Evolutionary conservation across 192 early-diverging fungal species (phyloP).

Genomic region (Podila epigama): DNA sequence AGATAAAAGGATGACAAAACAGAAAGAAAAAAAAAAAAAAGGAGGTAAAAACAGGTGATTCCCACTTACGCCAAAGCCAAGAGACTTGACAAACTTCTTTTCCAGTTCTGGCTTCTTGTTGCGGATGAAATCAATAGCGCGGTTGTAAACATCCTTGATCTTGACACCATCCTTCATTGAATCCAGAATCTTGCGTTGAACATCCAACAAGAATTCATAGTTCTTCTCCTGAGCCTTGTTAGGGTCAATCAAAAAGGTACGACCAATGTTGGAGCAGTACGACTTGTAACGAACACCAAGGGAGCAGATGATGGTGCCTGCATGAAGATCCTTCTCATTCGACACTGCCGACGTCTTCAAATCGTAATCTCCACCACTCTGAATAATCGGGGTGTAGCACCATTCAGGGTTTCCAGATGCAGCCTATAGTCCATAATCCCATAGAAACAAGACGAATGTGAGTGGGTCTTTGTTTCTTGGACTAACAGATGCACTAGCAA

Average conservation of each 20-base stretch:
- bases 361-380: constrained; percentile 95
- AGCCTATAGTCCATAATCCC: constrained; percentile 31
- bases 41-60: no score
- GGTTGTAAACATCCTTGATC: constrained; percentile 80
- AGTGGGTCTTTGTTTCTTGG: no score
- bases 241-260: constrained; percentile 95
- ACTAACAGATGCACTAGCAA: no score
- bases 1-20: background rate
- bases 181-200: constrained; percentile 80
- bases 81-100: constrained; percentile 84
- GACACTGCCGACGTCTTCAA: constrained; percentile 82
- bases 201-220: constrained; percentile 88
- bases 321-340: constrained; percentile 76
- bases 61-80: constrained; percentile 81
- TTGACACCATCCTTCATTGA: constrained; percentile 75
- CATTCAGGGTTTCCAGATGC: constrained; percentile 81
- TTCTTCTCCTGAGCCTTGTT: constrained; percentile 91
- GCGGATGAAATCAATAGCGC: constrained; percentile 73
- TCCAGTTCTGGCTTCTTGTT: constrained; percentile 86
- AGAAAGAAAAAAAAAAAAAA: background rate
- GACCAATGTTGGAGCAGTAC: constrained; percentile 93
- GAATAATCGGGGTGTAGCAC: constrained; percentile 94
- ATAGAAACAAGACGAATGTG: background rate
- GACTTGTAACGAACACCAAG: constrained; percentile 93
- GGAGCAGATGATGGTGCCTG: constrained; percentile 91